Evolutionary conservation across 2,329 filamentous ascomycete species (phyloP).

Genomic region (Teratosphaeria destructans): DNA sequence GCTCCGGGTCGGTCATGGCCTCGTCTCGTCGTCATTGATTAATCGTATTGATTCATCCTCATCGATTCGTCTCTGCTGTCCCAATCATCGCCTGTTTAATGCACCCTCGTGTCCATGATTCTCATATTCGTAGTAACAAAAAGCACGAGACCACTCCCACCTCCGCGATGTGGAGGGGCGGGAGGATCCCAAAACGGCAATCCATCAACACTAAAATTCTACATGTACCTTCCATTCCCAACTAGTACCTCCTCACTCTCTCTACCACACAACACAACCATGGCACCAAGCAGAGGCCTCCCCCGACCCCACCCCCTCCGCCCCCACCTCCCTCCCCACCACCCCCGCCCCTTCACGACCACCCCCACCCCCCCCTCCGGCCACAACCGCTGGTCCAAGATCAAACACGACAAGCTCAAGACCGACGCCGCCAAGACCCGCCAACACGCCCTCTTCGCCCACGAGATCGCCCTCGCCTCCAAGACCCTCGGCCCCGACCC

Average conservation of each 20-base stretch:
- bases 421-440: constrained; percentile 71
- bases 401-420: constrained; percentile 86
- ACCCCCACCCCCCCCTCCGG: constrained; percentile 41
- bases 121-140: background rate
- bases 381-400: constrained; percentile 92
- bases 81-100: background rate
- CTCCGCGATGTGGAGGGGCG: background rate
- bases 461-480: constrained; percentile 63
- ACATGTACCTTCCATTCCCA: background rate
- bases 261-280: constrained; percentile 3
- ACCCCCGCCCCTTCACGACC: constrained; percentile 12
- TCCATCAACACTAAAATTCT: background rate
- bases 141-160: background rate
- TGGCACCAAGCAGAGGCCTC: constrained; percentile 25
- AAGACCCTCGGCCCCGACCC: constrained; percentile 71
- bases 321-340: constrained; percentile 8
- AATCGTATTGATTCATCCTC: background rate
- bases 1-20: background rate
- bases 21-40: constrained; percentile 1
- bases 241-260: background rate
- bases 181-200: background rate
- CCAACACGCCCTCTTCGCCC: constrained; percentile 56
- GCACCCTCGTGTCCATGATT: background rate
- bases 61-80: background rate
- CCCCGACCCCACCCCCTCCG: background rate